These are phyloP conservation scores for Globisporangium iwayamae DNA, from an alignment of 352 stramenopile species.

Conservation along the genomic window DNA sequence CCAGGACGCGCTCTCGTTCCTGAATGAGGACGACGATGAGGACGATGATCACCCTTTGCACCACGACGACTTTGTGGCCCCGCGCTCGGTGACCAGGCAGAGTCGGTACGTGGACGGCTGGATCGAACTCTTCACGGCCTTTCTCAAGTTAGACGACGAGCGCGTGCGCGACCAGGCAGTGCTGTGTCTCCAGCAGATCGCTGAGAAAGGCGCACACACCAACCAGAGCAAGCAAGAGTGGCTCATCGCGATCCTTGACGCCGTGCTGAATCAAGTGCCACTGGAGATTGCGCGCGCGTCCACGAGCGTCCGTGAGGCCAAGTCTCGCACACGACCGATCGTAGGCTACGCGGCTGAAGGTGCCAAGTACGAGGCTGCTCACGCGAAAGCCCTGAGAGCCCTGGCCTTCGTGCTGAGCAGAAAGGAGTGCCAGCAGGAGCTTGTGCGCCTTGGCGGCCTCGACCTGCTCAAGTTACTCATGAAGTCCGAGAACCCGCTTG, in stretches of 20 bases:
- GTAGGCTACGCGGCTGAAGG: constrained; percentile 24
- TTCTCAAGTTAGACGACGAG: constrained; percentile 46
- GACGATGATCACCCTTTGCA: constrained; percentile 50
- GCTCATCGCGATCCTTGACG: constrained; percentile 70
- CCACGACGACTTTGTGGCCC: constrained; percentile 54
- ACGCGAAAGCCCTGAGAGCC: constrained; percentile 55
- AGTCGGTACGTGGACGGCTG: constrained; percentile 65
- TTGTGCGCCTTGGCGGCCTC: constrained; percentile 49
- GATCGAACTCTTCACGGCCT: constrained; percentile 76
- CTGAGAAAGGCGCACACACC: constrained; percentile 33
- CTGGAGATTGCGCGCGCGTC: constrained; percentile 36
- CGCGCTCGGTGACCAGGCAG: constrained; percentile 29
- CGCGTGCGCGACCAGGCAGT: constrained; percentile 46
- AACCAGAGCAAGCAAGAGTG: constrained; percentile 70
- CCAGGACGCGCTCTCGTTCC: constrained; percentile 54
- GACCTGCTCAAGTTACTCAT: constrained; percentile 52
- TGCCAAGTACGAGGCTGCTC: constrained; percentile 37
- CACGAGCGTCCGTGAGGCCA: constrained; percentile 57
- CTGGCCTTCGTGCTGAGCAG: constrained; percentile 56
- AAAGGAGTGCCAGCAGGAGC: constrained; percentile 52
- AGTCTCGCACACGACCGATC: constrained; percentile 55
- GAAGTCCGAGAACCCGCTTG: constrained; percentile 32
- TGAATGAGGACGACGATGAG: constrained; percentile 39
- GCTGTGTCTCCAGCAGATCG: constrained; percentile 57
- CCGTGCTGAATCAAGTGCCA: constrained; percentile 54